phyloP scores from a whole-genome alignment of 164 flowering plant species.

The Chimonanthus praecox region DNA sequence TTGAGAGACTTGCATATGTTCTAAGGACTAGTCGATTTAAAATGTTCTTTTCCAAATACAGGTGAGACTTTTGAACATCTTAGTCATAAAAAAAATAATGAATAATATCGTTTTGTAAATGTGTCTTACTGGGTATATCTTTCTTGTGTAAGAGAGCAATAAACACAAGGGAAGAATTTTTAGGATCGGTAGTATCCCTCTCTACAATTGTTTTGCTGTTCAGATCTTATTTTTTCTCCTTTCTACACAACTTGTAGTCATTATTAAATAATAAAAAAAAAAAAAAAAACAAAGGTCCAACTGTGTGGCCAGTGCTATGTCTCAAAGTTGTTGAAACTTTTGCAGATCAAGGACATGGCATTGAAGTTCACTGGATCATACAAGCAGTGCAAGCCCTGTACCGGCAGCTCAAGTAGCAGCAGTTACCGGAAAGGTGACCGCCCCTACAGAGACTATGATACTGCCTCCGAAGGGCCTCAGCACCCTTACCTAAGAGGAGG shows the following conservation, averaged over 20 bases:
- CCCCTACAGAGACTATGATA: slow-evolving; percentile 65
- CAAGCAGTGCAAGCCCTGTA: slow-evolving; percentile 65
- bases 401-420: slow-evolving; percentile 30
- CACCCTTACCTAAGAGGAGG: slow-evolving; percentile 47
- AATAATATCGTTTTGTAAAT: too few relatives aligned
- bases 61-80: too few relatives aligned
- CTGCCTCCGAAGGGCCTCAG: slow-evolving; percentile 70
- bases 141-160: too few relatives aligned
- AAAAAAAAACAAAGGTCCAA: not conserved
- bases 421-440: slow-evolving; percentile 43
- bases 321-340: not conserved
- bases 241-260: not conserved
- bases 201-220: too few relatives aligned
- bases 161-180: too few relatives aligned
- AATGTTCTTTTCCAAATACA: too few relatives aligned
- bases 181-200: too few relatives aligned
- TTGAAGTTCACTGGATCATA: slow-evolving; percentile 75
- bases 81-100: too few relatives aligned
- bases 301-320: not conserved
- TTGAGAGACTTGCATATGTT: too few relatives aligned
- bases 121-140: too few relatives aligned
- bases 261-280: not conserved
- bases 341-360: slow-evolving; percentile 98
- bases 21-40: too few relatives aligned
- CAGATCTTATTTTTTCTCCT: not conserved